Base-by-base conservation (phyloP, 371 early-diverging fungal species). In the Phascolomyces articulosus region DNA sequence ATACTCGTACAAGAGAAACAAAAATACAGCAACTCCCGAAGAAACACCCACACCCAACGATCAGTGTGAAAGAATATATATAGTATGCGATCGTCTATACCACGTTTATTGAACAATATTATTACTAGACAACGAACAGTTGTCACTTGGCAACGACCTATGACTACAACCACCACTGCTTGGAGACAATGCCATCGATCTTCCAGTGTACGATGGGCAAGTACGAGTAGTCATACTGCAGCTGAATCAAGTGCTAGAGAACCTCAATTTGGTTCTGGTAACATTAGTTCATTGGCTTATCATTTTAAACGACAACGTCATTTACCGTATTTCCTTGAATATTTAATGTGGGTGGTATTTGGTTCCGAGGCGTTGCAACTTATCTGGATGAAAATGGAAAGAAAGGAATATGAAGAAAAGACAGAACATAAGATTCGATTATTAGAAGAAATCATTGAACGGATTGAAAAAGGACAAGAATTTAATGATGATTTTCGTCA, bases 281-380 rank as follows among this genome's bases (percentile, higher is more conserved):
- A 59, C 26, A n/a, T 59, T 20, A 24, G 26, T 10, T 59, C 60
- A 20, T n/a, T 59, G 26, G 60, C 40, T 3, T 69, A 72, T 54
- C 79, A 82, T 58, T 83, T 83, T 49, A 80, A 78, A 62, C 62
- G 67, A 61, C 83, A 80, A 51, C 60, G 64, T 10, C 80, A 83
- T 66, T 60, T 77, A 58, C 75, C 80, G 3, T 83, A 79, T 51
- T 74, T 82, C 41, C 44, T 77, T 23, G 78, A 79, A 44, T 85
- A 85, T 57, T 63, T 83, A 23, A 71, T 83, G 74, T 85, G 85
- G 85, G 77, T 74, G 4, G 68, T 78, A 6, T 77, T 83, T 65
- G 85, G 85, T 1, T 85, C 85, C 4, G 70, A 73, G 47, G 79
- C 80, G 20, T 66, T 85, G 54, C 85, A 85, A 31, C 65, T 82